Base-by-base conservation (phyloP, 495 filamentous ascomycete genomes). In the Podospora bellae-mahoneyi region DNA sequence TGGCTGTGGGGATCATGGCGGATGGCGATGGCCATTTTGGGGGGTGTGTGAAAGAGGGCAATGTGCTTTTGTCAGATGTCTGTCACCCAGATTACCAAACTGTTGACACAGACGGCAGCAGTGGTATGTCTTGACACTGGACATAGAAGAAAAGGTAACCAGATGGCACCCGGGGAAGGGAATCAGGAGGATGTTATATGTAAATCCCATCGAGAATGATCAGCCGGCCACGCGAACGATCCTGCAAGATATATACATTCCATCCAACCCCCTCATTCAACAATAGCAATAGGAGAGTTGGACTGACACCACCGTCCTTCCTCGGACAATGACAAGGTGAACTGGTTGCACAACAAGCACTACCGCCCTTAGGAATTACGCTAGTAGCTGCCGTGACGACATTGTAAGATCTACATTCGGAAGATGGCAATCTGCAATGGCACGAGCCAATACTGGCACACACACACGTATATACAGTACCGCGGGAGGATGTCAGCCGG, bases 1-100 rank as follows among this genome's bases (percentile, higher is more conserved):
- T 87, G 86, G 67, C 84, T 87, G 55, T 58, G 55, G 55, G 55
- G n/a, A 3, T 58, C 55, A 20, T 58, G 55, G n/a, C 55, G n/a
- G 55, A 58, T 26, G n/a, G 55, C 23, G 55, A 58, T 26, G 55
- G 55, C 55, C 55, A 58, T 58, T 13, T 58, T 58, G 55, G 23
- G 23, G 0, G 15, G 23, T 26, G 13, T 48, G 9, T 48, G 23
- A 23, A 23, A 23, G 23, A 23, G 23, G 23, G 23, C 23, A 23
- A 23, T 23, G 23, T 23, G 23, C 34, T 5, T 39, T 5, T 39
- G 34, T 57, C 54, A 18, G 6, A 16, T 18, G 54, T 57, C 54
- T 57, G 20, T 57, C 20, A 57, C 23, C 23, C 23, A 23, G 18
- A 18, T 18, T 57, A 57, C 54, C 54, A 57, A 16, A 57, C 15